Evolutionary conservation across 116 monocot genomes (phyloP).

Genomic region (Thalassia testudinum): DNA sequence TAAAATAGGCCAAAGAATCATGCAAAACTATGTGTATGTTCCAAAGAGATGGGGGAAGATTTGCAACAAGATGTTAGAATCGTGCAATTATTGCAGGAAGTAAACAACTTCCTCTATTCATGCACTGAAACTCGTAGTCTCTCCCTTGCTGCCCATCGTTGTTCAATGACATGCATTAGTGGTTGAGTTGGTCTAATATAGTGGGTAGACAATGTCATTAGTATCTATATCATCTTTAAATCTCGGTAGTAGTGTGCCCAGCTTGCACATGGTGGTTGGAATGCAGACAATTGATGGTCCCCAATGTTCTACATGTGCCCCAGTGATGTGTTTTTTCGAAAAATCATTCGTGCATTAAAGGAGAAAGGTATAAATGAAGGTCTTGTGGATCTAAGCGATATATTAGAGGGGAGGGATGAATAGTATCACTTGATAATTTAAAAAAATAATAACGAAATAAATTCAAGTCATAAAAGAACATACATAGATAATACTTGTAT

Average conservation of each 20-base stretch:
- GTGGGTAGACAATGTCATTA: conserved; percentile 92
- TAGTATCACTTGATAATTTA: too few species aligned
- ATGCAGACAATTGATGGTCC: conserved; percentile 22
- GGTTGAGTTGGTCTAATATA: conserved; percentile 86
- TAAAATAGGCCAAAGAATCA: too few species aligned
- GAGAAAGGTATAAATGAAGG: conserved; percentile 93
- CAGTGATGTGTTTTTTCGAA: conserved; percentile 97
- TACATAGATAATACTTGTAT: too few species aligned
- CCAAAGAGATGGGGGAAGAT: conserved; percentile 94
- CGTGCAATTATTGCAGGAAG: conserved; percentile 83
- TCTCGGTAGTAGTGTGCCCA: conserved; percentile 74
- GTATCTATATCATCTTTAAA: conserved; percentile 90
- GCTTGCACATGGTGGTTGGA: conserved; percentile 42
- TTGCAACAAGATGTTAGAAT: conserved; percentile 92
- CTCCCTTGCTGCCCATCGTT: conserved; percentile 54
- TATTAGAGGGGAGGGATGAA: too few species aligned
- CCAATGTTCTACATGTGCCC: conserved; percentile 64
- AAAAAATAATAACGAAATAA: too few species aligned
- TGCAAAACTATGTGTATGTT: conserved; percentile 79
- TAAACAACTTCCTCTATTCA: too few species aligned
- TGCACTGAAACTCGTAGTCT: too few species aligned
- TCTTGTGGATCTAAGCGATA: too few species aligned
- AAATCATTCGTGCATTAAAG: conserved; percentile 95
- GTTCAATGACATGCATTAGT: conserved; percentile 93
- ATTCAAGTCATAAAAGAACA: too few species aligned